Evolutionary conservation across 225 moss, liverwort and hornwort genomes (phyloP).

Genomic region (Neckera pumila): DNA sequence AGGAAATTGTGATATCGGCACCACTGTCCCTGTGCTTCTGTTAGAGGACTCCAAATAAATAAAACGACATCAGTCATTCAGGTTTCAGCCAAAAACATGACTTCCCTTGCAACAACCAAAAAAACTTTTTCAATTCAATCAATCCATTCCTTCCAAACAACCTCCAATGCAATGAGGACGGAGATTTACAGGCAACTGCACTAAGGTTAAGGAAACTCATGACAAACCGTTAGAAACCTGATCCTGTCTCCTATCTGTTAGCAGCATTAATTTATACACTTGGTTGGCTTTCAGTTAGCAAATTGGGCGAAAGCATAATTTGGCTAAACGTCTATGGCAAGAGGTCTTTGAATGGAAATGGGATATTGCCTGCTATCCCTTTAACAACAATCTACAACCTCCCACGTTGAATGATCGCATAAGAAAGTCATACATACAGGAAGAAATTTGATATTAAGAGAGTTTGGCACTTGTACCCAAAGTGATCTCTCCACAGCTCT

Average conservation of each 20-base stretch:
- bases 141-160: background rate
- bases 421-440: background rate
- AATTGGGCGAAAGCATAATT: background rate
- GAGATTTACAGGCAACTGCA: background rate
- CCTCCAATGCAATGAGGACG: background rate
- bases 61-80: background rate
- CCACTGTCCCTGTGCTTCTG: constrained; percentile 79
- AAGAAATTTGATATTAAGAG: background rate
- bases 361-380: background rate
- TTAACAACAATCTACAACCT: background rate
- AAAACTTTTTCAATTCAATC: background rate
- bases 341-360: background rate
- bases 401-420: background rate
- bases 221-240: background rate
- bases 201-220: background rate
- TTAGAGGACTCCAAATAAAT: background rate
- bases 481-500: background rate
- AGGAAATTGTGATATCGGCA: constrained; percentile 73
- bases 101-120: background rate
- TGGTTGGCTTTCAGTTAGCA: background rate
- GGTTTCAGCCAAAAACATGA: background rate
- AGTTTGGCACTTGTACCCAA: background rate
- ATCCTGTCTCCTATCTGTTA: too few species aligned
- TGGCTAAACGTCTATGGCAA: background rate
- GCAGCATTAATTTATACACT: background rate